Percentiles rank a stretch among this genome's conserved stretches.
Conservation (phyloP, 768 basidiomycete species). For the Mycena crocata region DNA sequence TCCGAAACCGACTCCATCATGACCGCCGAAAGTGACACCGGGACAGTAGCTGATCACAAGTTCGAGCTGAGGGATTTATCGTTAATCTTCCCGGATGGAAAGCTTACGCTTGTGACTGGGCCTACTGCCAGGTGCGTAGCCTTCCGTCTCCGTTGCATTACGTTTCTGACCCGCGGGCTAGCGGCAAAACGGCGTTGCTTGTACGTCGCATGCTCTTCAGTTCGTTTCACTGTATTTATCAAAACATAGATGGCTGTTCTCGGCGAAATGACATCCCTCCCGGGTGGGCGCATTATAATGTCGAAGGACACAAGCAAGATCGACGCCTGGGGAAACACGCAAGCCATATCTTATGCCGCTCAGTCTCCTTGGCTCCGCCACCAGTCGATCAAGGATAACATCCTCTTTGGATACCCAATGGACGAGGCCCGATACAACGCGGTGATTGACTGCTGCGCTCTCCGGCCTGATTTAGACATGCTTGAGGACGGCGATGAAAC, state of each 20-base stretch:
- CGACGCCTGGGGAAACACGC: conserved; percentile 71
- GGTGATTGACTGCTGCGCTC: conserved; percentile 86
- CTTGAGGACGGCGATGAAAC: conserved; percentile 89
- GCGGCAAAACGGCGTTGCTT: conserved; percentile 85
- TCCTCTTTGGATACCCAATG: conserved; percentile 79
- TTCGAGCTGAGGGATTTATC: conserved; percentile 79
- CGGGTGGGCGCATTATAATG: conserved; percentile 68
- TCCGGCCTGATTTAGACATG: conserved; percentile 83
- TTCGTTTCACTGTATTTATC: not conserved
- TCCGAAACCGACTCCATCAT: conserved; percentile 27
- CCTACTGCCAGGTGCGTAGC: conserved; percentile 67
- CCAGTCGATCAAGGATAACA: conserved; percentile 82
- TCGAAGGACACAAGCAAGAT: conserved; percentile 69
- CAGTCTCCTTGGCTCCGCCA: not conserved
- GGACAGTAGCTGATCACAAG: conserved; percentile 52
- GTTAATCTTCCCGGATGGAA: conserved; percentile 77
- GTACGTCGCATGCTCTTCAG: conserved; percentile 47
- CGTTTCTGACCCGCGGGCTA: conserved; percentile 32
- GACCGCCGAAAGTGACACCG: conserved; percentile 32
- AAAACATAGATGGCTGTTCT: conserved; percentile 70
- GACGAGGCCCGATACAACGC: conserved; percentile 80
- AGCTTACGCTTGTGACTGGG: conserved; percentile 79
- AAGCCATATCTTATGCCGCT: conserved; percentile 76
- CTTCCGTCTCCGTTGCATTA: not conserved
- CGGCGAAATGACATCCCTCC: conserved; percentile 74